Base-by-base conservation (phyloP, 2,329 filamentous ascomycete species). In the Beauveria caledonica region DNA sequence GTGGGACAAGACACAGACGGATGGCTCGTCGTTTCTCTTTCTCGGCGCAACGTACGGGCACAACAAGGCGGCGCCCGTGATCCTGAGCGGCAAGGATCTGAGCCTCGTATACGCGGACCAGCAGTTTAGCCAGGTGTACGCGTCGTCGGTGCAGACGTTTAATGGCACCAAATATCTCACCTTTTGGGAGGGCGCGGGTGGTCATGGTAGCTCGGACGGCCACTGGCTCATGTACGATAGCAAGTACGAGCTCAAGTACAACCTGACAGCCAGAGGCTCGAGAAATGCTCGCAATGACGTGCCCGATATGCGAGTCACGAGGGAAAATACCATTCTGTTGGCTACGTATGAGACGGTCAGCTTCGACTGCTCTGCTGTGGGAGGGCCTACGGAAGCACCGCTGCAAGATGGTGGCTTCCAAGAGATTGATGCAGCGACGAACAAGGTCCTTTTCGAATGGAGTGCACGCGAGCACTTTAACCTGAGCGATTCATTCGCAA, bases 271-370 rank as follows among this genome's bases (percentile, higher is more conserved):
- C 2, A 69, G 66, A 27, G 71, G 72, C 11, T 63, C 74, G 13
- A 65, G 64, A 10, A 71, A 71, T 25, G 71, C 70, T 0, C 60
- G 67, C 10, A 70, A 69, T 8, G 74, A 80, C 59, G 68, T 77
- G 48, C 77, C 79, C 63, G 76, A 78, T 52, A 73, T 78, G 61
- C 67, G 69, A 17, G 66, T 79, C n/a, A 79, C 77, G 1, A 60
- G 68, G 0, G 66, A 75, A 55, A 72, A 71, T 39, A 76, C 74
- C 1, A 73, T 74, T 21, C 67, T 80, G 40, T 72, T 78, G 65
- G 74, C 73, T 9, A 73, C 74, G 49, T 79, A 78, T 62, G 69
- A 74, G 61, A 67, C 67, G 33, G 66, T 72, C 8, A 59, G 65
- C 6, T 68, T 65, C n/a, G 67, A 75, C 61, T 65, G 70, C 36